Percentiles rank a stretch among this genome's conserved stretches.
These are phyloP conservation scores for Wallacemonas rigidus DNA, from an alignment of 208 protist genomes.

Conservation along the genomic window DNA sequence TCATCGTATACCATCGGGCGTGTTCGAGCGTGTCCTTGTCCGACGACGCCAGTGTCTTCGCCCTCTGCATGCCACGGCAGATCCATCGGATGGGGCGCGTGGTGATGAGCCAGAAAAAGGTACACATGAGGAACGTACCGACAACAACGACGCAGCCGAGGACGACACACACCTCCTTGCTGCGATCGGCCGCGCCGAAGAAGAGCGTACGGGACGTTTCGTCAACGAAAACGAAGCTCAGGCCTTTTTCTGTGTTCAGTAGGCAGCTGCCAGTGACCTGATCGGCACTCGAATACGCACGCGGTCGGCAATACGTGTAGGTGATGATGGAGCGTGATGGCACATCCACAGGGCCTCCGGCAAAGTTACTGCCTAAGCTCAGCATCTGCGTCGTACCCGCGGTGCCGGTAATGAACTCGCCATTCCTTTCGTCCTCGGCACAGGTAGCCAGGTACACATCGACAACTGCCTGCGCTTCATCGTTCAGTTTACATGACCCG, in stretches of 20 bases:
- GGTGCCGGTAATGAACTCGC: not conserved
- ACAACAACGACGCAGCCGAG: conserved; percentile 27
- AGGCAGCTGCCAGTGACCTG: conserved; percentile 1
- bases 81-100: conserved; percentile 34
- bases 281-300: not conserved
- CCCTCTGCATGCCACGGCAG: conserved; percentile 30
- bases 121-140: conserved; percentile 19
- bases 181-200: conserved; percentile 7
- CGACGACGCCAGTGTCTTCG: conserved; percentile 22
- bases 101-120: conserved; percentile 28
- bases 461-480: not conserved
- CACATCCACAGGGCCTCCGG: not conserved
- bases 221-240: conserved; percentile 32
- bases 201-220: conserved; percentile 27
- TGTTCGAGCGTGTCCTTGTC: conserved; percentile 16
- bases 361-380: not conserved
- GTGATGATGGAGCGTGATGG: not conserved
- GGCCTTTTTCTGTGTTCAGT: conserved; percentile 7
- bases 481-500: conserved; percentile 1
- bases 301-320: conserved; percentile 9
- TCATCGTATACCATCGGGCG: conserved; percentile 15
- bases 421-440: not conserved
- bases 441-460: not conserved
- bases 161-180: conserved; percentile 16
- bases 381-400: not conserved